Evolutionary conservation across 352 stramenopile genomes (phyloP), one percentile per base, ranked within the genome.

Genomic region (Phytophthora fragariae): DNA sequence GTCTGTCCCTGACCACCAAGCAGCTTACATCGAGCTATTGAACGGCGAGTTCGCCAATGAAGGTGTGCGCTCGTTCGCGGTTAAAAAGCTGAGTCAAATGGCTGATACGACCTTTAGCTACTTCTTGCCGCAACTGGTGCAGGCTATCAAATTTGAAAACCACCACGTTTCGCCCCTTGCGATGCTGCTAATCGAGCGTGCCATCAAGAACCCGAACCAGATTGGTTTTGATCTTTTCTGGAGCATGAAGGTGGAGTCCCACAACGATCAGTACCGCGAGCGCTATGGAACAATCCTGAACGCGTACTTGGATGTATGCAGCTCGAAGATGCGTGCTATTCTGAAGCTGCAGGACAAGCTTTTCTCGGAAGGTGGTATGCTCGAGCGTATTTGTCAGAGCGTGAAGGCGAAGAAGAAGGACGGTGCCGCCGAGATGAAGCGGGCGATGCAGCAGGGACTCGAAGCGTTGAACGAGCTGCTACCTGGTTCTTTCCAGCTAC

Each of bases 141-240:
- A 97, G 59, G 88, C 86, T 8, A 82, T 97, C 58, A 97, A 97
- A 76, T 96, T 88, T 35, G 91, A 97, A 62, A 92, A 90, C 64
- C 88, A 95, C 58, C 85, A 95, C 72, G 68, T 88, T 5, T 94
- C 85, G 11, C 82, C 86, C 19, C 69, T 97, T 5, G 80, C 84
- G 24, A 77, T 91, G 68, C 70, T 93, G 46, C 64, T 97, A 9
- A 91, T 97, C 33, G 83, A 92, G 29, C 83, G 91, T 19, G 91
- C 89, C 0, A 91, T 96, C 56, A 92, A 93, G 68, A 93, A 92
- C 55, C 89, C 86, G 27, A 92, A 92, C 55, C 80, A 92, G 57
- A 91, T 97, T 46, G 90, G 90, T 27, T 93, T 95, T 62, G 84
- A 92, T 60, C 79, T 97, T 3, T 97, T 96, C 68, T 97, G 90